Conservation (phyloP, 371 early-diverging fungal genomes). For the Phascolomyces articulosus region DNA sequence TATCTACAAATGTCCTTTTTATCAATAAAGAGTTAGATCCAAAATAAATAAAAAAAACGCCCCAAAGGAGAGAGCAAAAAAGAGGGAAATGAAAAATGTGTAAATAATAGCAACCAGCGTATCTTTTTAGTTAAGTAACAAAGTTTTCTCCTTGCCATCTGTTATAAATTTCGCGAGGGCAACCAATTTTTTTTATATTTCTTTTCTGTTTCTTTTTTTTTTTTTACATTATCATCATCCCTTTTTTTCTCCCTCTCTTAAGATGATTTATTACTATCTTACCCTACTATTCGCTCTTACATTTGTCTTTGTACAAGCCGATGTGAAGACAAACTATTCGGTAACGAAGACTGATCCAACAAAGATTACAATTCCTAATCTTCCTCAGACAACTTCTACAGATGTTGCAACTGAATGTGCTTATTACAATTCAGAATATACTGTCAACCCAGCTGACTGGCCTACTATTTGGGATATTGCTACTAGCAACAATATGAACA, state of each 20-base stretch:
- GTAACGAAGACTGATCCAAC: constrained; percentile 29
- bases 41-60: background rate
- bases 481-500: constrained; percentile 51
- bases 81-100: background rate
- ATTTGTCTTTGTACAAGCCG: constrained; percentile 8
- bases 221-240: background rate
- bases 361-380: constrained; percentile 26
- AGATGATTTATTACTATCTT: background rate
- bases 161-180: background rate
- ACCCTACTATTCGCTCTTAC: background rate
- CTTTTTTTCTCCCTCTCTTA: background rate
- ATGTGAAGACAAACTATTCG: constrained; percentile 21
- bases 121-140: background rate
- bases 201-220: constrained; percentile 1
- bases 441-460: constrained; percentile 42
- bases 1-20: constrained; percentile 1
- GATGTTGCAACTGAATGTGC: constrained; percentile 28
- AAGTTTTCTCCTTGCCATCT: constrained; percentile 1
- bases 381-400: constrained; percentile 32
- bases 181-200: background rate
- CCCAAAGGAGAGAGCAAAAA: background rate
- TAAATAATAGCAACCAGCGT: background rate
- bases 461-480: constrained; percentile 50
- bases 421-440: constrained; percentile 25
- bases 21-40: background rate